Base-by-base conservation (phyloP, 805 yeast genomes). In the Vanderwaltozyma yarrowii region DNA sequence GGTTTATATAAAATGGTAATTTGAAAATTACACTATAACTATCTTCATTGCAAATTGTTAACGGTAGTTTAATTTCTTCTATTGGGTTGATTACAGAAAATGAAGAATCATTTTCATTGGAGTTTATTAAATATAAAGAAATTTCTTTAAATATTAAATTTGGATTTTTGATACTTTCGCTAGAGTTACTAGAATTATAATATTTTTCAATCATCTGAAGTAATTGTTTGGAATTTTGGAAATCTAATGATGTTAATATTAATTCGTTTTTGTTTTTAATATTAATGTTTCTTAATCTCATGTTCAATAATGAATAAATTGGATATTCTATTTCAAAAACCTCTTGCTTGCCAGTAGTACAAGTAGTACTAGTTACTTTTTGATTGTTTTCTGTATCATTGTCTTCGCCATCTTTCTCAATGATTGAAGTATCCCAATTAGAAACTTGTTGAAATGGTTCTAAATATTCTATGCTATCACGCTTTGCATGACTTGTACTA, bases 181-280 rank as follows among this genome's bases (percentile, higher is more conserved):
- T n/a, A n/a, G n/a, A n/a, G n/a, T n/a, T n/a, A n/a, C n/a, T n/a
- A n/a, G n/a, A n/a, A n/a, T n/a, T n/a, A n/a, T n/a, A 28, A 35
- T 35, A 45, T 26, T 33, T 40, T 6, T 46, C 45, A 25, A 38
- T 38, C 30, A 54, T 35, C 39, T 48, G 50, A 12, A 40, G 24
- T 11, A 50, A 42, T 25, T 55, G 48, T 33, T 51, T 53, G 3
- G 60, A 53, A 3, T 53, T 46, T 39, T 59, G 64, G 32, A 59
- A 46, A 37, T 59, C 64, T 25, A 59, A 41, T 5, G 62, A 58
- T 4, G 62, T 55, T 19, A 53, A 35, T 20, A 56, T 50, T 25
- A 44, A 41, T 26, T 50, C 45, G 7, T 45, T 36, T 25, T 50
- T 45, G 7, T 45, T 36, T 25, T 38, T 49, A 20, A 51, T 34